Conservation (phyloP, 345 rosid species). For the Ceriops zippeliana region DNA sequence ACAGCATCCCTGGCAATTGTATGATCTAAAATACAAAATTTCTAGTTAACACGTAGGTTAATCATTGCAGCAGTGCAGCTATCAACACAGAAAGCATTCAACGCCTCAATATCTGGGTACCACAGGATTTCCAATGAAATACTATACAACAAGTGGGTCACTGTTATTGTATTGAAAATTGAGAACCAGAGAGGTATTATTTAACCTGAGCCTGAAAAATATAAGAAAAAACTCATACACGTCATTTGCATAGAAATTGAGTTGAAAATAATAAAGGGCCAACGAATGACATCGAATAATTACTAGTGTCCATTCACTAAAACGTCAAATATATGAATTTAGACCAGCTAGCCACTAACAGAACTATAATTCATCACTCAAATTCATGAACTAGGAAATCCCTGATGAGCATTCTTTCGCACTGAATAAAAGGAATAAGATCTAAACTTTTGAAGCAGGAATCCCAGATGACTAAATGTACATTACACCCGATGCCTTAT, state of each 20-base stretch:
- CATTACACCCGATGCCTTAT: neutral
- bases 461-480: neutral
- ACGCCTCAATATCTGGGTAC: neutral
- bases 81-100: neutral
- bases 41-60: neutral
- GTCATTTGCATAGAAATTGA: no score
- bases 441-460: constrained; percentile 2
- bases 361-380: neutral
- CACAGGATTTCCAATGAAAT: no score
- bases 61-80: neutral
- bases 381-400: neutral
- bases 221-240: no score
- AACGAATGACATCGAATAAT: no score
- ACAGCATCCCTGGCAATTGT: neutral
- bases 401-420: neutral
- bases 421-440: constrained; percentile 1
- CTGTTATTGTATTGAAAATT: no score
- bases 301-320: neutral
- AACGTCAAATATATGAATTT: neutral
- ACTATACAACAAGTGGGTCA: no score
- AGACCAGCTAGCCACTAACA: neutral
- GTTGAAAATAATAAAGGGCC: no score
- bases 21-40: neutral
- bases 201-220: no score
- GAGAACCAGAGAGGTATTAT: no score